A percentile compares a stretch with the other conserved stretches of the same genome.
Evolutionary conservation across 768 basidiomycete species (phyloP).

Genomic region (Peribolospora baueri): DNA sequence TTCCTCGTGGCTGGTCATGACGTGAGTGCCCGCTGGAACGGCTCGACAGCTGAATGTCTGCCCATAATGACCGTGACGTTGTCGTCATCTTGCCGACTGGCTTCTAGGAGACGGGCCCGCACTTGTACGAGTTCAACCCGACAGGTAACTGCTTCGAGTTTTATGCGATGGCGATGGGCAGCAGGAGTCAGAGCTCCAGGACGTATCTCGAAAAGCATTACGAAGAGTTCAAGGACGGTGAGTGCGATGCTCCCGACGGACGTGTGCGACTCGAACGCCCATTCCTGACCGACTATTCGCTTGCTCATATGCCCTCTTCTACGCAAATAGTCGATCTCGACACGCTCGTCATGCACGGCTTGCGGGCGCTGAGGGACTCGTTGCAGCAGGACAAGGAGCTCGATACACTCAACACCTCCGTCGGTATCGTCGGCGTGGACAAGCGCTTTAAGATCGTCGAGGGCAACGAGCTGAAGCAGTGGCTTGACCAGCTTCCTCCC

Average conservation of each 20-base stretch:
- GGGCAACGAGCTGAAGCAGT: constrained; percentile 46
- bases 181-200: constrained; percentile 91
- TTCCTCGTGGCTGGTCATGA: constrained; percentile 94
- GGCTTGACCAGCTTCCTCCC: constrained; percentile 51
- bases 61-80: neutral
- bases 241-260: constrained; percentile 17
- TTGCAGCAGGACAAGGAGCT: constrained; percentile 97
- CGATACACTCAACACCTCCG: constrained; percentile 72
- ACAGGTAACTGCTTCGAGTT: constrained; percentile 95
- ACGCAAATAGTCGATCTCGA: constrained; percentile 43
- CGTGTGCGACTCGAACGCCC: neutral
- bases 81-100: neutral
- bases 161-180: constrained; percentile 94
- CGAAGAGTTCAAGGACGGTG: constrained; percentile 63
- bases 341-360: constrained; percentile 71
- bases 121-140: constrained; percentile 94
- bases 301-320: neutral
- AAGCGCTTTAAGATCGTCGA: constrained; percentile 57
- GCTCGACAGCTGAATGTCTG: too few relatives aligned
- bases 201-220: constrained; percentile 93
- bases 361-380: constrained; percentile 84
- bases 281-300: neutral
- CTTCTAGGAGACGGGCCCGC: constrained; percentile 57
- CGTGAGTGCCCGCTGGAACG: constrained; percentile 15
- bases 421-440: constrained; percentile 54